Evolutionary conservation across 2,329 filamentous ascomycete species (phyloP), one percentile per base, ranked within the genome.

Genomic region (Epichloe sibirici): DNA sequence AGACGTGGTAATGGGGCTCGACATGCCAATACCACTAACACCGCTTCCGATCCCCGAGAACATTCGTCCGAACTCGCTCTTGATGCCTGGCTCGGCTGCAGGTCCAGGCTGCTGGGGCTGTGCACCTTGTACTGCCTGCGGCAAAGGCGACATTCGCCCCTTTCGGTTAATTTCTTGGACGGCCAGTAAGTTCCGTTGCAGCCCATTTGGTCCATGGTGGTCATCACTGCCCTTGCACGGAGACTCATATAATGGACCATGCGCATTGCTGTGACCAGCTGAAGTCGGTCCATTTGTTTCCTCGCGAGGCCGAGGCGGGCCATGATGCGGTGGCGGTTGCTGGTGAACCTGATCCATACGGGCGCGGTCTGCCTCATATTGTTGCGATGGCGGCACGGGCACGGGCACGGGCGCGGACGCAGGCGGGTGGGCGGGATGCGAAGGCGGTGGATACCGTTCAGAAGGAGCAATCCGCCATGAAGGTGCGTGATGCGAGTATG

Each of bases 51-150:
- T 89, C n/a, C 91, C 91, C 17, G 88, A 89, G 69, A 95, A 96
- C 77, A 96, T 95, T 56, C 89, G 84, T 31, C 90, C 90, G 65
- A 96, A 90, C 65, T 96, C 91, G 64, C 84, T 94, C 74, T 96
- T 95, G 63, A 96, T 95, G 44, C 86, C 86, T 11, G 89, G 86
- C 65, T 95, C 90, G 15, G 85, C 86, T 13, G 83, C 81, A 5
- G 89, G 88, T 3, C 86, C 88, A 51, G 86, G 78, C 40, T 86
- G 79, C 60, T 90, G 86, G 15, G 85, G 82, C 65, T 95, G 90
- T 1, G 88, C 90, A 23, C 91, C 91, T 64, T 96, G 90, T 1
- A 96, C 90, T 23, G 91, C 90, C 67, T 96, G 91, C 1, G 91
- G 91, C 15, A 96, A 73, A 2, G 91, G 91, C 8, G 91, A 96